Evolutionary conservation across 768 basidiomycete genomes (phyloP).

Genomic region (Suillus subaureus): DNA sequence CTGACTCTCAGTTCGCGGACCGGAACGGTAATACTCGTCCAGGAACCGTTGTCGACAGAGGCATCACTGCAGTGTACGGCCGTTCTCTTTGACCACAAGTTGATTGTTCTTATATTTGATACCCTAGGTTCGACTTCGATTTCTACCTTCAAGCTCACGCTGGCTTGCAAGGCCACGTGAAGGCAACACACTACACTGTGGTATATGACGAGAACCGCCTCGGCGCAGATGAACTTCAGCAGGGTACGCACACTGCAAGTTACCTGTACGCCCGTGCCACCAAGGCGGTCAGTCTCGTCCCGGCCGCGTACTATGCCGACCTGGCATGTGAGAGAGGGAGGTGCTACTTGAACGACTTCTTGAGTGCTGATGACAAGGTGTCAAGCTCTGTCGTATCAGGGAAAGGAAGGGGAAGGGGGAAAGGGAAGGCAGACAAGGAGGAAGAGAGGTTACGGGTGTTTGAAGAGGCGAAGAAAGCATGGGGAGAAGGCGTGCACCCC

Average conservation of each 20-base stretch:
- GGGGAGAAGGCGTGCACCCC: conserved; percentile 52
- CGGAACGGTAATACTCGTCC: conserved; percentile 77
- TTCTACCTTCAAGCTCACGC: conserved; percentile 75
- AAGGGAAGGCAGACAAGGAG: conserved; percentile 32
- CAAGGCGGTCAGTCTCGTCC: conserved; percentile 79
- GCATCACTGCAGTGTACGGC: conserved; percentile 67
- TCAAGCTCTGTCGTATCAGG: conserved; percentile 35
- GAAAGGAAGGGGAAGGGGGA: conserved; percentile 39
- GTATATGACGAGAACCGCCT: conserved; percentile 77
- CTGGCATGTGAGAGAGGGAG: conserved; percentile 81
- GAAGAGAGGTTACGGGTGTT: conserved; percentile 40
- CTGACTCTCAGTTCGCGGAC: conserved; percentile 49
- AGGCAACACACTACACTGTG: conserved; percentile 77
- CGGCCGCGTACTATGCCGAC: conserved; percentile 82
- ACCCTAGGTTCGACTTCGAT: conserved; percentile 58
- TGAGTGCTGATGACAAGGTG: conserved; percentile 55
- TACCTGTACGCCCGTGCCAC: conserved; percentile 85
- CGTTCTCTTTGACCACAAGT: conserved; percentile 21
- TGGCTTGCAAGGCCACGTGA: conserved; percentile 71
- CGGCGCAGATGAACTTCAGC: conserved; percentile 72
- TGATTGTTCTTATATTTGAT: neutral
- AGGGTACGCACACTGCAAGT: conserved; percentile 66
- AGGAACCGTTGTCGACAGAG: conserved; percentile 81
- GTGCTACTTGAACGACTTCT: conserved; percentile 73
- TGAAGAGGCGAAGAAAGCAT: conserved; percentile 50